Evolutionary conservation across 768 basidiomycete genomes (phyloP), one percentile per base, ranked within the genome.

Genomic region (Pilatotrama ljubarskyi): DNA sequence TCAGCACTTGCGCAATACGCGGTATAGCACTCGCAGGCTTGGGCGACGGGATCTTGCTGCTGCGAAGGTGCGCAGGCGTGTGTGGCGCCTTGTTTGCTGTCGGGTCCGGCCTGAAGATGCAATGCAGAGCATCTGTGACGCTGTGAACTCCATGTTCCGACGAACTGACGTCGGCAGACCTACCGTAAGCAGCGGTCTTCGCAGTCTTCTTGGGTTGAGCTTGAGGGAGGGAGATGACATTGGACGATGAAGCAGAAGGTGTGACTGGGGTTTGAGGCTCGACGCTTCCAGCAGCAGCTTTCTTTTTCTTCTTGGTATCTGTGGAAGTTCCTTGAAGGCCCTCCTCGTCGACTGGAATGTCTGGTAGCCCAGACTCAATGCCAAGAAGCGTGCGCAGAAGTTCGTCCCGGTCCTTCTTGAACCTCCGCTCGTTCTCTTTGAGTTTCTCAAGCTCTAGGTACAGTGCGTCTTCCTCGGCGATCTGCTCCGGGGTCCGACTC

Each of bases 381-480:
- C 95, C 95, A 24, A 88, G 84, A 14, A 97, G 75, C 0, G 86
- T 90, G 29, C 91, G 83, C 61, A 98, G 79, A 24, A 98, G 82
- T 43, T 93, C 91, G 57, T 97, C 93, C 17, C 95, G 80, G 18
- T 97, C 94, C 64, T 84, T 85, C 74, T 89, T 90, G 78, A 95
- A 98, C 53, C 82, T 82, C 32, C 89, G 82, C 70, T 97, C 95
- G 60, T 82, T 92, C 74, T 98, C 96, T 71, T 98, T 95, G 50
- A 99, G 81, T n/a, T 93, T 86, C 69, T 95, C 95, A 50, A 96
- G 82, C 73, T 98, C 94, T 62, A 98, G 77, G 74, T 91, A 98
- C 3, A 99, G 79, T 8, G 93, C 90, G 67, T 98, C 95, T 78
- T 98, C 97, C 71, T 99, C 95, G 17, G 88, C 89, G 43, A 96